Percentiles rank a stretch among this genome's conserved stretches.
Conservation (phyloP, 1,284 basidiomycete species). For the Marasmius oreades region DNA sequence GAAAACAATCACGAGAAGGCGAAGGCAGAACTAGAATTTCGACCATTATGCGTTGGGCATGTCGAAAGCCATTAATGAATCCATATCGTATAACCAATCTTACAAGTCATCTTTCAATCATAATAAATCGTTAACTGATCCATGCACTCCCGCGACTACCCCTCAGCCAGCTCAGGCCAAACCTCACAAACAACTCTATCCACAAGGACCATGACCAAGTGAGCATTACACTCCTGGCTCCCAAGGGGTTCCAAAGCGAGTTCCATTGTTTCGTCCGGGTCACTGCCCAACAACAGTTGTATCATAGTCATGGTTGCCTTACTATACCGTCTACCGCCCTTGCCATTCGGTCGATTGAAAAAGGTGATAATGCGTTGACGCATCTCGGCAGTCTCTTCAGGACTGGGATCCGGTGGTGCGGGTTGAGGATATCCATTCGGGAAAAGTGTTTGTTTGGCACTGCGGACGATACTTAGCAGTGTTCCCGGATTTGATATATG, state of each 20-base stretch:
- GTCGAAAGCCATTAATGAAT: no score
- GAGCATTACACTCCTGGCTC: slow-evolving; percentile 59
- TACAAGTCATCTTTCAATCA: no score
- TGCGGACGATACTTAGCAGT: slow-evolving; percentile 43
- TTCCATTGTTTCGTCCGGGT: slow-evolving; percentile 40
- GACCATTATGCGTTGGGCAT: no score
- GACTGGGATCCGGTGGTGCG: slow-evolving; percentile 60
- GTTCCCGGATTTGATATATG: slow-evolving; percentile 51
- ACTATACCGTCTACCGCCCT: slow-evolving; percentile 6
- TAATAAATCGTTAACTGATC: no score
- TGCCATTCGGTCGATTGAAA: background rate
- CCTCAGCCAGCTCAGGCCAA: slow-evolving; percentile 58
- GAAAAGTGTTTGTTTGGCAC: slow-evolving; percentile 64
- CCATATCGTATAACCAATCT: no score
- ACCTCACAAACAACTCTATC: slow-evolving; percentile 58
- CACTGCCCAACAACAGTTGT: slow-evolving; percentile 47
- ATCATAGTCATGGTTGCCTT: slow-evolving; percentile 28
- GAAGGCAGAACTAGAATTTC: no score
- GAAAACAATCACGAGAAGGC: no score
- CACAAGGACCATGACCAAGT: slow-evolving; percentile 60
- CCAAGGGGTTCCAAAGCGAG: slow-evolving; percentile 56
- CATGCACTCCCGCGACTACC: background rate
- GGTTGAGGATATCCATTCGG: slow-evolving; percentile 78
- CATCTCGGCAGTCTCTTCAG: slow-evolving; percentile 64
- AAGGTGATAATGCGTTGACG: slow-evolving; percentile 34